Evolutionary conservation across 495 filamentous ascomycete species (phyloP), one percentile per base, ranked within the genome.

Genomic region (Hypoxylon fuscum): DNA sequence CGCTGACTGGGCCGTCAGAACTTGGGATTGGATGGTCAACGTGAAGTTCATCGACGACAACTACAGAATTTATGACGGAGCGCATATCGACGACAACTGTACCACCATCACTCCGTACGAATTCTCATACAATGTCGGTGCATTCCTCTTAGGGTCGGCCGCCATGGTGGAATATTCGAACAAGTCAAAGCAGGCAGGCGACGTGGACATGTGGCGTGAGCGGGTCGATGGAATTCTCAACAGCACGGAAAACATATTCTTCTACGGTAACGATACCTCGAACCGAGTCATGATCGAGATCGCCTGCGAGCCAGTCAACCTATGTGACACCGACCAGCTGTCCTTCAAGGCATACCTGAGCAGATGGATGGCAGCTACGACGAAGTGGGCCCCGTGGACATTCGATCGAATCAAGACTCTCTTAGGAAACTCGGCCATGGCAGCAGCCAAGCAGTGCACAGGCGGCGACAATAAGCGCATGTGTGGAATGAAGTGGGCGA

Each of bases 301-400:
- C n/a, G 83, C 87, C 14, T 96, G 91, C 75, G 91, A 94, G 68
- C 72, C 82, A 0, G 74, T 77, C 31, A 69, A 78, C 45, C 77
- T 77, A 3, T 90, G 89, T 72, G 81, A 90, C 66, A 72, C 81
- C 48, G 88, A 91, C 70, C 85, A 89, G 67, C 80, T 83, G 42
- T 85, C 85, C 7, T 92, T 93, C 79, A 92, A 91, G 65, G 88
- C 87, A 20, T 88, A 89, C 55, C 75, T 90, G 9, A 77, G 88
- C 5, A 83, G 87, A 5, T 94, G 90, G 89, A 84, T 96, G 76
- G 86, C 88, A 1, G 81, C 85, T 5, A 85, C 87, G 4, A 86
- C 86, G 0, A 85, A 92, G 55, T 81, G 93, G 77, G 86, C 84
- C 5, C 88, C 88, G 3, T 88, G 82, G 66, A 90, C 87, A 1